Evolutionary conservation across 371 early-diverging fungal genomes (phyloP).

Genomic region (Syncephalastrum contaminatum): DNA sequence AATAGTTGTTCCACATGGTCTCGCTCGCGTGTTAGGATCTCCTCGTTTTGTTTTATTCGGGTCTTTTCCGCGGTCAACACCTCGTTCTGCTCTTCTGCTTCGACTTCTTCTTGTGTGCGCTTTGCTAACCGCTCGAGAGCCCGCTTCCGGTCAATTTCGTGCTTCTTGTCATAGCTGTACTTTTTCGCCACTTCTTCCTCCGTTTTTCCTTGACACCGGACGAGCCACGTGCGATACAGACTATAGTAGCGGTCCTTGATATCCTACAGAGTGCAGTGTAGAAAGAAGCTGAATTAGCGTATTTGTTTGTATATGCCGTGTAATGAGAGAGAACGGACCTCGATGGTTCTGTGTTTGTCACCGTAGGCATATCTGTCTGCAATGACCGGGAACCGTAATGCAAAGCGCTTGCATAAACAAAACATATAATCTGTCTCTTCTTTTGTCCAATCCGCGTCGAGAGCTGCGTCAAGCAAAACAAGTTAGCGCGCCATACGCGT

Average conservation of each 20-base stretch:
- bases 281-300: neutral
- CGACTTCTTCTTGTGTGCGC: slow-evolving; percentile 77
- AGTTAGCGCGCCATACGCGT: too few relatives aligned
- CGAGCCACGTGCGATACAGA: slow-evolving; percentile 43
- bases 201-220: slow-evolving; percentile 40
- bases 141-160: slow-evolving; percentile 79
- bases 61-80: slow-evolving; percentile 71
- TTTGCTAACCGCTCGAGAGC: slow-evolving; percentile 67
- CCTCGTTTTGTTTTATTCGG: slow-evolving; percentile 77
- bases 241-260: slow-evolving; percentile 80
- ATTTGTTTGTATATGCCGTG: neutral
- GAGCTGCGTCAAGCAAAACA: neutral
- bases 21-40: slow-evolving; percentile 67
- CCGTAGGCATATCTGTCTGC: slow-evolving; percentile 75
- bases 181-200: slow-evolving; percentile 31
- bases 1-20: slow-evolving; percentile 66
- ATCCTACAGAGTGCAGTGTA: slow-evolving; percentile 50
- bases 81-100: slow-evolving; percentile 70
- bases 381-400: slow-evolving; percentile 83
- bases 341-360: slow-evolving; percentile 28
- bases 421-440: slow-evolving; percentile 87
- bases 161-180: slow-evolving; percentile 58
- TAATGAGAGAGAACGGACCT: slow-evolving; percentile 15
- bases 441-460: slow-evolving; percentile 77
- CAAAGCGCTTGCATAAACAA: slow-evolving; percentile 70